Conservation (phyloP, 2,329 filamentous ascomycete genomes). For the Anthostomella pinea region DNA sequence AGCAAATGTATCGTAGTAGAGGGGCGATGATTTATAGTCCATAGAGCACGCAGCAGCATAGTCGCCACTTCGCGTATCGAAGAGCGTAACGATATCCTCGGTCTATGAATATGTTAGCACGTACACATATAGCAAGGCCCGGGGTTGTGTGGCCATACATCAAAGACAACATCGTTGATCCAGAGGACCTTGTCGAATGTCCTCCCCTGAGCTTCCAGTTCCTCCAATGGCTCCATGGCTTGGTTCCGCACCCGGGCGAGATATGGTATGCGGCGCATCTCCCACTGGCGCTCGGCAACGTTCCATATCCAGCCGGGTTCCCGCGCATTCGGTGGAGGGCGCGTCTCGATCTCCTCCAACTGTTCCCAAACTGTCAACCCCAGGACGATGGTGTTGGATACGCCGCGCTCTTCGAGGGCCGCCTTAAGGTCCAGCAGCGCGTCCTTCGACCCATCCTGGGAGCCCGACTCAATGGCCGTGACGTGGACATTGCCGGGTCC, state of each 20-base stretch:
- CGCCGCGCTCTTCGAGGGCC: slow-evolving; percentile 47
- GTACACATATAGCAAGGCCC: slow-evolving; percentile 18
- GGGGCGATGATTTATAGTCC: slow-evolving; percentile 52
- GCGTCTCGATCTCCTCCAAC: slow-evolving; percentile 49
- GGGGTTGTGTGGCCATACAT: slow-evolving; percentile 34
- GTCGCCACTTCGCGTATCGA: slow-evolving; percentile 51
- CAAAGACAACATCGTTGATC: slow-evolving; percentile 60
- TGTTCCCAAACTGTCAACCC: slow-evolving; percentile 54
- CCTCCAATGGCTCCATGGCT: slow-evolving; percentile 56
- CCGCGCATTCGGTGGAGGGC: slow-evolving; percentile 32
- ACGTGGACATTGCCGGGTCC: slow-evolving; percentile 63
- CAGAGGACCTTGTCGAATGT: slow-evolving; percentile 57
- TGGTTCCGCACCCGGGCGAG: slow-evolving; percentile 62
- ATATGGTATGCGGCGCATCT: slow-evolving; percentile 66
- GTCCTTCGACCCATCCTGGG: slow-evolving; percentile 64
- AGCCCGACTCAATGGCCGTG: slow-evolving; percentile 65
- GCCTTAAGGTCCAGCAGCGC: slow-evolving; percentile 56
- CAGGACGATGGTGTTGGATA: slow-evolving; percentile 54
- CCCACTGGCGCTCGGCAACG: slow-evolving; percentile 47
- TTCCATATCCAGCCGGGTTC: slow-evolving; percentile 61
- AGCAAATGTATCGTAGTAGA: slow-evolving; percentile 62
- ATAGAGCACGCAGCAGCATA: slow-evolving; percentile 61
- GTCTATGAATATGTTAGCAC: slow-evolving; percentile 24
- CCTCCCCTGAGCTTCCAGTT: slow-evolving; percentile 46
- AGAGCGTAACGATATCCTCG: slow-evolving; percentile 49